Base-by-base conservation (phyloP, 345 rosid genomes). In the Arabidopsis suecica region DNA sequence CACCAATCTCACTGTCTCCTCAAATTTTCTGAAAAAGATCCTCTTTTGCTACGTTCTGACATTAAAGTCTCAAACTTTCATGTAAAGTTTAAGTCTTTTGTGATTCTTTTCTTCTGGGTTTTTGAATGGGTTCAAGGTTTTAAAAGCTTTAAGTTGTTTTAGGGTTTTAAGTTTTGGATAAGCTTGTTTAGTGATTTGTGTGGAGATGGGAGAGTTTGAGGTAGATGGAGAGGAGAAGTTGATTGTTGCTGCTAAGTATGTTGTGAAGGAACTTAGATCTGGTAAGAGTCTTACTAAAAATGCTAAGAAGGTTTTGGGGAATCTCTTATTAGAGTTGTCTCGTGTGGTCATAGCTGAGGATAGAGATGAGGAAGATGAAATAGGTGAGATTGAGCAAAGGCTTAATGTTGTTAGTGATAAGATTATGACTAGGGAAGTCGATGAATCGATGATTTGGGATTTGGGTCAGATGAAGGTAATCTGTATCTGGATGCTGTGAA, bases 361-460 rank as follows among this genome's bases (percentile, higher is more conserved):
- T 60, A 77, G 58, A 45, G 71, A 72, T 18, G 80, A 62, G 32
- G 83, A 72, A 47, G 59, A 72, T 51, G 86, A 68, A 36, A 12
- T 73, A 1, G 63, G 69, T 53, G 90, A 86, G 77, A 76, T 74
- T 74, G 86, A 84, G 73, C 78, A 64, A 73, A 81, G 75, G 72
- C 84, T 89, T 42, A 76, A 77, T 82, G 61, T 70, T 73, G 70
- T 88, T 78, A 82, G 82, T 64, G 91, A 89, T 61, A 87, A 89
- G 85, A 86, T 93, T 71, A 76, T 83, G 84, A 83, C 75, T 49
- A 78, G 93, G 77, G 94, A 91, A 73, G 74, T 82, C 0, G 97
- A 86, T 80, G 87, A 88, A 73, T 82, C 91, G 4, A 87, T 89
- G 91, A 87, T 89, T 48, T 91, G 96, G 94, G 91, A 88, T 49